These are phyloP conservation scores for Aspergillus coremiiformis DNA, from an alignment of 495 filamentous ascomycete species.

Conservation along the genomic window DNA sequence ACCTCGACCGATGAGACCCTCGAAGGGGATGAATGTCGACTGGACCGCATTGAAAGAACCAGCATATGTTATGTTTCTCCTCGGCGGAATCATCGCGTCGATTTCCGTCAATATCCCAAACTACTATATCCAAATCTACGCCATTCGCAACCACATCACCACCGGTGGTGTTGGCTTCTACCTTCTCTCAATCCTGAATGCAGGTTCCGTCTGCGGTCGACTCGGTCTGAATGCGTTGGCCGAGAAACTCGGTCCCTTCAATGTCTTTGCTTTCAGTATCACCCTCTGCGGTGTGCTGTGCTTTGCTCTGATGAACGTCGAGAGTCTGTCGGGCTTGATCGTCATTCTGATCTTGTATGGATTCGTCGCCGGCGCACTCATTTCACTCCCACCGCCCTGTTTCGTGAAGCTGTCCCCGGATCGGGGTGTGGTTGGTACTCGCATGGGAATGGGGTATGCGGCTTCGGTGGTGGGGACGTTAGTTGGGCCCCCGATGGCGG, in stretches of 20 bases:
- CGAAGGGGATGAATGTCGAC: conserved; percentile 20
- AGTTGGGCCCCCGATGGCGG: conserved; percentile 53
- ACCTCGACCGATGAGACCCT: conserved; percentile 1
- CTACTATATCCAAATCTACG: conserved; percentile 28
- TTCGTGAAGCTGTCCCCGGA: conserved; percentile 8
- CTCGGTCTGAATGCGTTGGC: conserved; percentile 1
- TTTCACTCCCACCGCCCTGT: conserved; percentile 19
- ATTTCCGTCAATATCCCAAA: conserved; percentile 25
- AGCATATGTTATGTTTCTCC: conserved; percentile 24
- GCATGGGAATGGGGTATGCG: conserved; percentile 54
- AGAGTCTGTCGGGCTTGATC: conserved; percentile 23
- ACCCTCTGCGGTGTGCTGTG: not conserved
- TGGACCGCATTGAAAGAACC: conserved; percentile 24
- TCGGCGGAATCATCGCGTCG: conserved; percentile 20
- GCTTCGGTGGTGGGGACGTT: conserved; percentile 43
- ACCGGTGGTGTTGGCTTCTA: not conserved
- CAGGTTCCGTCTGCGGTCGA: not conserved
- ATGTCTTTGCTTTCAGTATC: conserved; percentile 11
- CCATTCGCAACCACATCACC: not conserved
- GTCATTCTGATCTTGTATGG: conserved; percentile 45
- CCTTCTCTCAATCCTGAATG: not conserved
- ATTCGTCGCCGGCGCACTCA: conserved; percentile 39
- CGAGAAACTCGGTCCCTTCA: conserved; percentile 32
- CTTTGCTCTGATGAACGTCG: not conserved
- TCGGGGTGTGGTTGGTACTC: conserved; percentile 43